Conservation (phyloP, 768 basidiomycete genomes). For the Coprinellus micaceus region DNA sequence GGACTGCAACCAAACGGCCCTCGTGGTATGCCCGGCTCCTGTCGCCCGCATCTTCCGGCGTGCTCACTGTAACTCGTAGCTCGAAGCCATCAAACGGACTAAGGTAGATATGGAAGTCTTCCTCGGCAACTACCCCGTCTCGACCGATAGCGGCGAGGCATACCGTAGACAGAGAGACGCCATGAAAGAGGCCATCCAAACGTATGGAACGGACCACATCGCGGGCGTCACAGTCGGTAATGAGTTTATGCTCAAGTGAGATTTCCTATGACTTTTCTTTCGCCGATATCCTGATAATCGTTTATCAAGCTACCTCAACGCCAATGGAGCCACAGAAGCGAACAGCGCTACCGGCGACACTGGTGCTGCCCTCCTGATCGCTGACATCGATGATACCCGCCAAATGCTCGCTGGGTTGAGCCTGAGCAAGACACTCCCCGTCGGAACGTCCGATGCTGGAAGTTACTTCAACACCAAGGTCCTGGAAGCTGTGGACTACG, state of each 20-base stretch:
- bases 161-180: slow-evolving; percentile 69
- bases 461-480: slow-evolving; percentile 76
- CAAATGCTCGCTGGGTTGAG: slow-evolving; percentile 51
- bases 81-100: slow-evolving; percentile 88
- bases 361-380: slow-evolving; percentile 62
- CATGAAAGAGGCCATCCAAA: slow-evolving; percentile 66
- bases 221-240: slow-evolving; percentile 88
- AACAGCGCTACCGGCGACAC: slow-evolving; percentile 56
- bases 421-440: slow-evolving; percentile 54
- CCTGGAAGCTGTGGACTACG: slow-evolving; percentile 62
- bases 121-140: slow-evolving; percentile 64
- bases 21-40: slow-evolving; percentile 48
- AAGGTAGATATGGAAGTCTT: slow-evolving; percentile 83
- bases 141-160: slow-evolving; percentile 62
- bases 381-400: slow-evolving; percentile 65
- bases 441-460: slow-evolving; percentile 86
- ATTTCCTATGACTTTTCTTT: slow-evolving; percentile 9
- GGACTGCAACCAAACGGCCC: slow-evolving; percentile 78
- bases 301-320: slow-evolving; percentile 51
- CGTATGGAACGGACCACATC: slow-evolving; percentile 74
- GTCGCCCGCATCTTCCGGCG: not conserved
- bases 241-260: slow-evolving; percentile 80
- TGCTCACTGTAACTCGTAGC: slow-evolving; percentile 26
- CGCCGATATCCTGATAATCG: not conserved
- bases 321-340: slow-evolving; percentile 40